Evolutionary conservation across 164 flowering plant genomes (phyloP), one percentile per base, ranked within the genome.

Genomic region (Vitis riparia): DNA sequence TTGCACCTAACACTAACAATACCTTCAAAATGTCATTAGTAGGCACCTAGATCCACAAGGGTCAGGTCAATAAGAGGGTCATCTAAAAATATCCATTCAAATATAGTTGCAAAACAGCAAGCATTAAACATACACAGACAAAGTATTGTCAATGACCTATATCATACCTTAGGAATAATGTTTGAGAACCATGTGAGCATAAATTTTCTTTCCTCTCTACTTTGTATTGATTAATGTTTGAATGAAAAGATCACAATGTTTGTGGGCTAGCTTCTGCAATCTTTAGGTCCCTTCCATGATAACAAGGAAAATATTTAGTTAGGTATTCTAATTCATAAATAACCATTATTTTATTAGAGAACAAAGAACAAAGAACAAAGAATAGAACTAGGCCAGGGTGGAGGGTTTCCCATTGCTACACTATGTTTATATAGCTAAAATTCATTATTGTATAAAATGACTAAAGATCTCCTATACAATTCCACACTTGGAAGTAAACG

Each of bases 21-120:
- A 77, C 68, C 59, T 44, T 55, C 56, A 61, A 65, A 65, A 30
- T 23, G 48, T 37, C 51, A 76, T 73, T 60, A 49, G 55, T 87
- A 88, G 93, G 91, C 92, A 66, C 91, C 97, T 60, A 82, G 88
- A 83, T 77, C 92, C 16, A 69, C 84, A 63, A 79, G 94, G 73
- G 76, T 75, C 49, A 89, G 90, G 79, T 74, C 88, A 49, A 75
- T 82, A 55, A 85, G 91, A 79, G 89, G 89, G 55, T 79, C 89
- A 55, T 83, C 92, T 3, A 89, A 68, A 82, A 86, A 67, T 66
- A 81, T 88, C 70, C 94, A 81, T 71, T 81, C 91, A 69, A 86
- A 73, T 55, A 80, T 81, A 44, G 80, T 81, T 55, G 87, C 88
- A 50, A 91, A 84, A 69, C 94, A 88, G 57, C 90, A 89, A 74